These are phyloP conservation scores for Euphorbia lathyris DNA, from an alignment of 345 rosid genomes.

Conservation along the genomic window DNA sequence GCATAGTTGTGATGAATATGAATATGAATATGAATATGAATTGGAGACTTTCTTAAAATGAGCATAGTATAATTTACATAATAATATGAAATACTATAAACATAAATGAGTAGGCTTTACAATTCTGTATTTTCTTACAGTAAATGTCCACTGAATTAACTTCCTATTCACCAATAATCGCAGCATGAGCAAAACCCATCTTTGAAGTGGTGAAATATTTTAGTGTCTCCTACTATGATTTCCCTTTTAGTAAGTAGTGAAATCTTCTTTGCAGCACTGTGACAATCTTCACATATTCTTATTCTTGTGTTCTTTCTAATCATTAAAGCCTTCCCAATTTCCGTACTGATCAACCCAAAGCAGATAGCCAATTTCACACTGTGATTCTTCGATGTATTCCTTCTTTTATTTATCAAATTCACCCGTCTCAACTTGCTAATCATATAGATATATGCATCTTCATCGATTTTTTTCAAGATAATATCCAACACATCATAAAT, in stretches of 20 bases:
- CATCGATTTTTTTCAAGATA: slow-evolving; percentile 39
- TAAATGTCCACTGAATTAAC: background rate
- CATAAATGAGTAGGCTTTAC: background rate
- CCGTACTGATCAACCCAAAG: slow-evolving; percentile 57
- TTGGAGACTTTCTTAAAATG: too few relatives aligned
- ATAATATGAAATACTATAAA: too few relatives aligned
- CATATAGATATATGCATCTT: slow-evolving; percentile 30
- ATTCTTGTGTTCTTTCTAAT: slow-evolving; percentile 64
- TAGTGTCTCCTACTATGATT: slow-evolving; percentile 51
- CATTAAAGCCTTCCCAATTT: slow-evolving; percentile 41
- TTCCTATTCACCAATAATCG: slow-evolving; percentile 46
- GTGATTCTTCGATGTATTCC: slow-evolving; percentile 44
- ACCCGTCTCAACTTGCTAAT: slow-evolving; percentile 38
- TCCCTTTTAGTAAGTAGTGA: slow-evolving; percentile 49
- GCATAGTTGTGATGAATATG: too few relatives aligned
- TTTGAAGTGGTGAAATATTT: slow-evolving; percentile 60
- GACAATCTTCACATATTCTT: slow-evolving; percentile 68
- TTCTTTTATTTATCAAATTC: slow-evolving; percentile 29
- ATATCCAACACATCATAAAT: slow-evolving; percentile 49
- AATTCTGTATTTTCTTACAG: background rate
- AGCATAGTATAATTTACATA: too few relatives aligned
- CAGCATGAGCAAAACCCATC: slow-evolving; percentile 53
- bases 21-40: too few relatives aligned
- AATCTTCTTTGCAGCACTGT: slow-evolving; percentile 46
- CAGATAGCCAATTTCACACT: slow-evolving; percentile 55